These are phyloP conservation scores for Trametes coccinea DNA, from an alignment of 768 basidiomycete species.

Conservation along the genomic window DNA sequence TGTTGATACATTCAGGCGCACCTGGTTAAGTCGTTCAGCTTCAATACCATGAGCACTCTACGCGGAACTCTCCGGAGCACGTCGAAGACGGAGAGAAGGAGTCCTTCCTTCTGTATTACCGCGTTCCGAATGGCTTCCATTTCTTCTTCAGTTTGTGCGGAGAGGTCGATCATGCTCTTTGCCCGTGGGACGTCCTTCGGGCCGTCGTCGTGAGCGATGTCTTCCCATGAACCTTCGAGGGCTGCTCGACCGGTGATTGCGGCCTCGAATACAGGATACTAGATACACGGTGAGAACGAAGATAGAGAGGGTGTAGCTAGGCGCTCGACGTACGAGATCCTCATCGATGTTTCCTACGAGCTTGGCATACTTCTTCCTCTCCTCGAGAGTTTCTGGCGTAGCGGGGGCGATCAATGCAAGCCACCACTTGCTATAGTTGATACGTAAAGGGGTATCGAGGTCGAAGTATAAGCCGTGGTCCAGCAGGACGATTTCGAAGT, in stretches of 20 bases:
- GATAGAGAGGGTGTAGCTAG: background rate
- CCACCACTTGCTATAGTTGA: conserved; percentile 90
- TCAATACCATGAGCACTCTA: conserved; percentile 80
- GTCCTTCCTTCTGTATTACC: conserved; percentile 77
- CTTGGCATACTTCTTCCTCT: conserved; percentile 84
- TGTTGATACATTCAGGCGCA: conserved; percentile 29
- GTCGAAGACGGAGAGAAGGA: conserved; percentile 84
- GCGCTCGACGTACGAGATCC: conserved; percentile 60
- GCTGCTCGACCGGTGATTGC: conserved; percentile 89
- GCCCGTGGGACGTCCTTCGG: conserved; percentile 53
- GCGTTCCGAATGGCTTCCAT: conserved; percentile 80
- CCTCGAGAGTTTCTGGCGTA: conserved; percentile 59
- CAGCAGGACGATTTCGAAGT: conserved; percentile 93
- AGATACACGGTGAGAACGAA: background rate
- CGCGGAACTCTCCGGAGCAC: conserved; percentile 85
- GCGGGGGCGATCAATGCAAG: conserved; percentile 79
- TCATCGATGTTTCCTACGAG: conserved; percentile 89
- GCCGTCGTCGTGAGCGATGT: conserved; percentile 30
- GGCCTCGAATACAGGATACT: conserved; percentile 95
- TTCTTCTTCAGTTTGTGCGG: conserved; percentile 73
- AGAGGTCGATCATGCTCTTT: conserved; percentile 74
- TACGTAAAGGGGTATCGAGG: conserved; percentile 72
- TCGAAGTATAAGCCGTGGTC: conserved; percentile 97
- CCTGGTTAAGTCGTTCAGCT: conserved; percentile 84
- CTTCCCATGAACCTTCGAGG: conserved; percentile 62